Conservation (phyloP, 2,329 filamentous ascomycete species). For the Fusarium verticillioides region DNA sequence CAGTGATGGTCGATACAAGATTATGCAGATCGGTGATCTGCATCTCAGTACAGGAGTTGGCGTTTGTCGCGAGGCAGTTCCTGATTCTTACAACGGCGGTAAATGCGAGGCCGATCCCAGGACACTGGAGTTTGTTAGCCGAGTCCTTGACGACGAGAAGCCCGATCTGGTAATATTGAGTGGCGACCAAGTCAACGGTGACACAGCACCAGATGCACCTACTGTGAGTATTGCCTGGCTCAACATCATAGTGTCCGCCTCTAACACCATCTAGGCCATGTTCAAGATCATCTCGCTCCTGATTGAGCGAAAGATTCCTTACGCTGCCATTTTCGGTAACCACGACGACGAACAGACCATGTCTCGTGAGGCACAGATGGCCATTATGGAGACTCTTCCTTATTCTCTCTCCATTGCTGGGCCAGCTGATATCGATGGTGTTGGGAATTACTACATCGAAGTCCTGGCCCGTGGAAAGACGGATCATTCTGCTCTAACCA, state of each 20-base stretch:
- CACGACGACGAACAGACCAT: constrained; percentile 94
- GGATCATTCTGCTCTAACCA: constrained; percentile 87
- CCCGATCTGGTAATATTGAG: constrained; percentile 92
- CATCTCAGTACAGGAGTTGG: constrained; percentile 93
- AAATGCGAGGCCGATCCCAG: constrained; percentile 91
- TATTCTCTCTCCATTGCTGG: constrained; percentile 90
- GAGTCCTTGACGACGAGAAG: constrained; percentile 89
- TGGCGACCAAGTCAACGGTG: constrained; percentile 95
- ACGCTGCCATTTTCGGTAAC: constrained; percentile 95
- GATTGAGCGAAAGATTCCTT: constrained; percentile 88
- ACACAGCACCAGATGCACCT: constrained; percentile 89
- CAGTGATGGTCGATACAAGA: constrained; percentile 95
- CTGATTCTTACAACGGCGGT: constrained; percentile 75
- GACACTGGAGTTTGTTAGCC: constrained; percentile 88
- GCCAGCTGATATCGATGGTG: constrained; percentile 84
- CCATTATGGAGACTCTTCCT: constrained; percentile 84
- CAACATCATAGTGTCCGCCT: background rate
- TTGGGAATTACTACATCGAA: constrained; percentile 96
- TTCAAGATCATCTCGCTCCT: constrained; percentile 92
- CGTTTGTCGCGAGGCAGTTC: constrained; percentile 85
- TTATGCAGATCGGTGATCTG: constrained; percentile 94
- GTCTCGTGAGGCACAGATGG: constrained; percentile 82
- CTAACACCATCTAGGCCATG: constrained; percentile 69
- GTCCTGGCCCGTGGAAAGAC: constrained; percentile 82
- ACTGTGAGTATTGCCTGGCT: constrained; percentile 64